Evolutionary conservation across 148 eudicot species (phyloP).

Genomic region (Mesembryanthemum crystallinum): DNA sequence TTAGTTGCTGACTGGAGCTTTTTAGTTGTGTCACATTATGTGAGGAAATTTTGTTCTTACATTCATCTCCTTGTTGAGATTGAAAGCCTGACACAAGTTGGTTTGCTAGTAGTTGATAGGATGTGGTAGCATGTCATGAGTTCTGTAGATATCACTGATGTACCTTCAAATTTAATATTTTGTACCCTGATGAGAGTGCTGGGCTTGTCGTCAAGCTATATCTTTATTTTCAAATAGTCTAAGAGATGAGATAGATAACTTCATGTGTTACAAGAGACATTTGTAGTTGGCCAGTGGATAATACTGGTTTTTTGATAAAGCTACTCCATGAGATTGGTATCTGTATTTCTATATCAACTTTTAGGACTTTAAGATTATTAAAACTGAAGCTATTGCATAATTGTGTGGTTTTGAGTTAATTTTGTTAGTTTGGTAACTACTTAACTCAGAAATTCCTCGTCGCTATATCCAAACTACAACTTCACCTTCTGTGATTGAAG

Average conservation of each 20-base stretch:
- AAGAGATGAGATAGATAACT: not conserved
- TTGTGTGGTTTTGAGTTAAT: not conserved
- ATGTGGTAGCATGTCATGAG: conserved; percentile 2
- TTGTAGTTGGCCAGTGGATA: not conserved
- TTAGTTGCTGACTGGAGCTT: not conserved
- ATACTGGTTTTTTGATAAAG: not conserved
- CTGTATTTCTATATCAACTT: not conserved
- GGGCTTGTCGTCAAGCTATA: not conserved
- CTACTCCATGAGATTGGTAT: not conserved
- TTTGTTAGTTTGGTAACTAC: not conserved
- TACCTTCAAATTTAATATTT: not conserved
- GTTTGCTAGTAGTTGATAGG: not conserved
- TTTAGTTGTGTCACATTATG: conserved; percentile 1
- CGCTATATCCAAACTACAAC: not conserved
- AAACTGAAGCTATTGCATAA: not conserved
- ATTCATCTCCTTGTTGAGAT: not conserved
- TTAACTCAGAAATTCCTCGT: not conserved
- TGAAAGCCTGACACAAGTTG: not conserved
- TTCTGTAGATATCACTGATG: not conserved
- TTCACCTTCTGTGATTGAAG: not conserved
- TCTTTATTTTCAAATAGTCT: not conserved
- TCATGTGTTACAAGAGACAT: not conserved
- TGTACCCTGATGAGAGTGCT: not conserved
- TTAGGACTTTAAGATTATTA: no score
- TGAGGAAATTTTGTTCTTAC: not conserved